Base-by-base conservation (phyloP, 257 asterid species). In the Capsicum chinense region DNA sequence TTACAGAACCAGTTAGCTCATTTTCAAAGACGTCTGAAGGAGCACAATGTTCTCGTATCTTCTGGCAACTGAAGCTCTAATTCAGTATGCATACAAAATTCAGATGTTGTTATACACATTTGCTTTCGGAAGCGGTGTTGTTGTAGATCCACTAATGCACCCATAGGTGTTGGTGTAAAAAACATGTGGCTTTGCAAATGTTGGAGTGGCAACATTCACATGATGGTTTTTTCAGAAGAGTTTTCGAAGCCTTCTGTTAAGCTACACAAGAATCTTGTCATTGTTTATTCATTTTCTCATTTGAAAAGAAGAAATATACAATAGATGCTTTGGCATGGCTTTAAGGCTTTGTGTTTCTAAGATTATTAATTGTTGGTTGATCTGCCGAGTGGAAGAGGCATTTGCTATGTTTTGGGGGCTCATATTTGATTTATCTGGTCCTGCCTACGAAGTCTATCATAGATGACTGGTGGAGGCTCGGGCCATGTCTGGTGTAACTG, bases 1-100 rank as follows among this genome's bases (percentile, higher is more conserved):
- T 84, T 97, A 73, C 99, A 97, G 85, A 93, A 93, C 79, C 98
- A 91, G 16, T 87, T 97, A 91, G 94, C 98, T 84, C 93, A 84
- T 73, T 97, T 97, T 79, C 98, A 93, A 87, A 93, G 84, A 83
- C 97, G 93, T 85, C 89, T 97, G 44, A 93, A 89, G 88, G 98
- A 97, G 89, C 99, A 93, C 85, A 92, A 95, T 16, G 98, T 97
- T 66, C 93, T 97, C 9, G 92, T 91, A 26, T 95, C 98, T 9
- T 92, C 99, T 7, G 97, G 93, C 85, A 90, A 87, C 87, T 95
- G 63, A 82, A 84, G 66, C 42, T 54, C 79, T 39, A 33, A 26
- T 78, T 54, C 50, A 14, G 81, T 78, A 52, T 54, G 81, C 63
- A 78, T 78, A 26, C 26, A 78, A 26, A 52, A 13, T 78, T 76